Base-by-base conservation (phyloP, 1,284 basidiomycete genomes). In the Cutaneotrichosporon sp. region DNA sequence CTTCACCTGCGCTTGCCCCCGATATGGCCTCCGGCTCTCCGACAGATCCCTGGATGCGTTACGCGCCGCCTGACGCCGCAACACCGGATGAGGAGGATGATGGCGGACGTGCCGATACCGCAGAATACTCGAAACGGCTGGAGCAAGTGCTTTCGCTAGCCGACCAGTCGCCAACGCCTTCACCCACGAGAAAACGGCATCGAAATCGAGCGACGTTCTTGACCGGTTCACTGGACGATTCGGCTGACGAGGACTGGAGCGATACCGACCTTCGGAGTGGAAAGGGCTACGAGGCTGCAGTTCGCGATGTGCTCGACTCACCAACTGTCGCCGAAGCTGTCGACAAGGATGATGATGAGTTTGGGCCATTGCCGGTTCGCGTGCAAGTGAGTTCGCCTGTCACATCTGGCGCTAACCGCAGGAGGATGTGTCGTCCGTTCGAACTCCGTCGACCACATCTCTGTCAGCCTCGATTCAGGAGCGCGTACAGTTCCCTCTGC, bases 371-470 rank as follows among this genome's bases (percentile, higher is more conserved):
- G 31, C 46, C 38, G 20, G 48, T 46, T 42, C 54, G 43, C 55
- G 48, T 54, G 41, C 54, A 58, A 20, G 46, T 45, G 29, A 33
- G 52, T 61, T n/a, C 12, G 7, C 44, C 52, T 17, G 55, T 59
- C 61, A 70, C 68, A 71, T 74, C 56, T 66, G 20, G 1, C 14
- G 51, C 34, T 54, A 25, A 56, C 27, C 10, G 7, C 39, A 22
- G 25, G 42, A 75, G 51, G 77, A 78, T 45, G 64, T 74, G 29
- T 60, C 75, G 38, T 77, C 79, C 16, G 75, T 79, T 55, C 65
- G 71, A 50, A 78, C 78, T 24, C 78, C 78, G 33, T 77, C 80
- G 9, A 70, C 71, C 6, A 75, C 80, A 29, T 78, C 79, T 3
- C 47, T 42, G 11, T 49, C 57, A 14, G n/a, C 29, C 19, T 48